Conservation (phyloP, 108 stramenopile species). For the Epithemia pelagica region DNA sequence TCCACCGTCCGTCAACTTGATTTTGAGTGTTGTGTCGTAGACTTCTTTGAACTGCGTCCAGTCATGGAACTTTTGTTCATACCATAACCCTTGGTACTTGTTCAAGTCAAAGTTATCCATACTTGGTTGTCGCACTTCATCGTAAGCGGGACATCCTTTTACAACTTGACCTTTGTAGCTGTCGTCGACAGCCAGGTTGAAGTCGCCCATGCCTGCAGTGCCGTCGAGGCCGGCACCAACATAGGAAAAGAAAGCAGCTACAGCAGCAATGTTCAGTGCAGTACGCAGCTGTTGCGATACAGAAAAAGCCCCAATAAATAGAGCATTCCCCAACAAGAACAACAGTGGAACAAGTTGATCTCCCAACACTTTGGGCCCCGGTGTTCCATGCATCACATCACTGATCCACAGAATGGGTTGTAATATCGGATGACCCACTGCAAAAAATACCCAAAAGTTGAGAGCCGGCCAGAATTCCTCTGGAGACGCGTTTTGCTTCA, state of each 20-base stretch:
- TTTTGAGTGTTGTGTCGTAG: slow-evolving; percentile 86
- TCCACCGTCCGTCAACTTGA: slow-evolving; percentile 54
- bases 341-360: slow-evolving; percentile 60
- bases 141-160: slow-evolving; percentile 84
- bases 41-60: slow-evolving; percentile 95
- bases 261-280: slow-evolving; percentile 65
- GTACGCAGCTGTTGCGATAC: slow-evolving; percentile 37
- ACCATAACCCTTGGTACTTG: slow-evolving; percentile 88
- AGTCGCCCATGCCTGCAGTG: slow-evolving; percentile 73
- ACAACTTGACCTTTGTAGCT: slow-evolving; percentile 71
- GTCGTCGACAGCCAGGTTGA: slow-evolving; percentile 84
- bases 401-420: slow-evolving; percentile 86
- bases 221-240: slow-evolving; percentile 83
- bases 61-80: slow-evolving; percentile 89
- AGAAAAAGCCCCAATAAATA: slow-evolving; percentile 58
- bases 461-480: slow-evolving; percentile 72
- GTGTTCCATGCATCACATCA: slow-evolving; percentile 83
- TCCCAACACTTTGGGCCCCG: slow-evolving; percentile 57
- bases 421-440: slow-evolving; percentile 79
- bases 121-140: slow-evolving; percentile 74
- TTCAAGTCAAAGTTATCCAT: slow-evolving; percentile 85
- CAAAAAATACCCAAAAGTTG: slow-evolving; percentile 93
- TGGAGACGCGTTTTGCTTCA: slow-evolving; percentile 66
- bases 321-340: slow-evolving; percentile 63
- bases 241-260: slow-evolving; percentile 68